A percentile compares a stretch with the other conserved stretches of the same genome.
Evolutionary conservation across 495 filamentous ascomycete genomes (phyloP).

Genomic region (Amorphotheca resinae): DNA sequence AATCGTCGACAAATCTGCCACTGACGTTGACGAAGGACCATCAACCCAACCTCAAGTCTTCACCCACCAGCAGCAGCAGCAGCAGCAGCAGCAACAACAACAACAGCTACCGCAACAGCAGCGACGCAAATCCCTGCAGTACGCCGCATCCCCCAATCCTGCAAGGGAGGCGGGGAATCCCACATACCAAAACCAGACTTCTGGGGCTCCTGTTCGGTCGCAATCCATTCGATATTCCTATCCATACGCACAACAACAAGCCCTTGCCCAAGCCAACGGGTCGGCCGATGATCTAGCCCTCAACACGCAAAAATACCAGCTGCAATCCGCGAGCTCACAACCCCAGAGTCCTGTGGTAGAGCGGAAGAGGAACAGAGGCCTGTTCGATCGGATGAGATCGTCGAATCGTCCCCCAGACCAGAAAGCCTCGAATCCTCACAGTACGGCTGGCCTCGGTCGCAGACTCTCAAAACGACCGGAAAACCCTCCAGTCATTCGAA

Average conservation of each 20-base stretch:
- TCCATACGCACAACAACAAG: constrained; percentile 12
- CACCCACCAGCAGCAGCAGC: neutral
- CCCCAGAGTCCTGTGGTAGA: constrained; percentile 11
- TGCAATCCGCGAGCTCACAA: constrained; percentile 9
- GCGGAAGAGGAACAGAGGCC: constrained; percentile 17
- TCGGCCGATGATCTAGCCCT: constrained; percentile 24
- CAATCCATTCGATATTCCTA: constrained; percentile 12
- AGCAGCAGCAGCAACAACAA: neutral
- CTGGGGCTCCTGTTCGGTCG: constrained; percentile 11
- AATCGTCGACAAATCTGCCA: neutral
- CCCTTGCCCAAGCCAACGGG: constrained; percentile 12
- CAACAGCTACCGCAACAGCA: constrained; percentile 1
- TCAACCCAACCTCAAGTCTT: neutral
- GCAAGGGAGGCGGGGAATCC: neutral
- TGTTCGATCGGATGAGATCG: constrained; percentile 18
- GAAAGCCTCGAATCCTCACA: constrained; percentile 7
- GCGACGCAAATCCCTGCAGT: neutral
- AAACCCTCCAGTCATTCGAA: constrained; percentile 25
- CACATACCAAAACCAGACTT: neutral
- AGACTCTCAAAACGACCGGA: constrained; percentile 37
- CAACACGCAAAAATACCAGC: constrained; percentile 20
- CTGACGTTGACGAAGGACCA: neutral
- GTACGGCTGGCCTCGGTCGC: constrained; percentile 24
- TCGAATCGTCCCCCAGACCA: constrained; percentile 9
- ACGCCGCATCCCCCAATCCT: constrained; percentile 1